Percentiles rank a stretch among this genome's conserved stretches.
Conservation (phyloP, 2,329 filamentous ascomycete species). For the Davidsoniella eucalypti region DNA sequence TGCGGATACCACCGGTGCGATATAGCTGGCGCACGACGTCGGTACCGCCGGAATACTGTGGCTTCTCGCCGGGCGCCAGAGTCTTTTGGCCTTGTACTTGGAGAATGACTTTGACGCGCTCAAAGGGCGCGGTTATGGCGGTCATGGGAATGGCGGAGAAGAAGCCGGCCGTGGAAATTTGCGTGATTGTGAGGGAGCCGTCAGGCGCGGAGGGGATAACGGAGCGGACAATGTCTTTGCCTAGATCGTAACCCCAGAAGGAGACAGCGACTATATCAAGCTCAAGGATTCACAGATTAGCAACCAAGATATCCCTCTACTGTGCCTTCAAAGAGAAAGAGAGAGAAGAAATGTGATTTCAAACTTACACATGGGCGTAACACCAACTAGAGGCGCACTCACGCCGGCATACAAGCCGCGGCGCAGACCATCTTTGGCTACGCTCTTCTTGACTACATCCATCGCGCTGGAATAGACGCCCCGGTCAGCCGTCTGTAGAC, state of each 20-base stretch:
- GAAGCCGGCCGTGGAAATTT: slow-evolving; percentile 86
- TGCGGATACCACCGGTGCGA: slow-evolving; percentile 73
- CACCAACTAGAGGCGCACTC: slow-evolving; percentile 81
- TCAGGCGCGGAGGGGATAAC: slow-evolving; percentile 48
- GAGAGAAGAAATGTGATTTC: not conserved
- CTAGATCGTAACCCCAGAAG: slow-evolving; percentile 84
- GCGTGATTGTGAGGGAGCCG: slow-evolving; percentile 62
- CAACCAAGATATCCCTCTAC: not conserved
- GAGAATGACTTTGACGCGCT: slow-evolving; percentile 95
- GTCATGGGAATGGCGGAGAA: slow-evolving; percentile 98
- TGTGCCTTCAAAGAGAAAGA: not conserved
- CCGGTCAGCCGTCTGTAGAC: slow-evolving; percentile 86
- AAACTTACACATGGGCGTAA: slow-evolving; percentile 93
- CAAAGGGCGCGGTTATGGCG: slow-evolving; percentile 93
- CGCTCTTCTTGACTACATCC: slow-evolving; percentile 77
- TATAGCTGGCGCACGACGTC: slow-evolving; percentile 93
- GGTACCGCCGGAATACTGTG: slow-evolving; percentile 69
- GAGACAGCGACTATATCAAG: slow-evolving; percentile 46
- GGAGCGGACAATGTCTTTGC: slow-evolving; percentile 68
- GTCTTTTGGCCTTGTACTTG: slow-evolving; percentile 93
- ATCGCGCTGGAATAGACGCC: slow-evolving; percentile 82
- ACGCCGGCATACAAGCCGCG: slow-evolving; percentile 92
- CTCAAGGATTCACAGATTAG: not conserved
- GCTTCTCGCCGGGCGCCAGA: slow-evolving; percentile 77
- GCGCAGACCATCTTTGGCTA: slow-evolving; percentile 68